Percentiles rank a stretch among this genome's conserved stretches.
phyloP scores from a whole-genome alignment of 2,329 filamentous ascomycete genomes.

The Chrysoporthe austroafricana region DNA sequence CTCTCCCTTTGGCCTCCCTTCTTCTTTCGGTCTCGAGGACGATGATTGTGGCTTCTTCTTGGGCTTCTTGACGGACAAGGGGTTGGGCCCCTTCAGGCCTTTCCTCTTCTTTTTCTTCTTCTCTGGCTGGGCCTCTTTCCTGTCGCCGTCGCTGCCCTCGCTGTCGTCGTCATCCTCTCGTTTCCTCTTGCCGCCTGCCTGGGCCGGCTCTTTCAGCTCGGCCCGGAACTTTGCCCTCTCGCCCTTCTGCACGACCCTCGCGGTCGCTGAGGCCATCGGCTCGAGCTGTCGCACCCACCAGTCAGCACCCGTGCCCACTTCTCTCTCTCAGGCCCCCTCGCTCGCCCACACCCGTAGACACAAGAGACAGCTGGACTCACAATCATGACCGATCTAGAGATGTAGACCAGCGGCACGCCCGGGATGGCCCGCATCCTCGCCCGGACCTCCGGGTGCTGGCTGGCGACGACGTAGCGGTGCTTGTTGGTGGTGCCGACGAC shows the following conservation, averaged over 20 bases:
- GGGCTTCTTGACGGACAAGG: constrained; percentile 36
- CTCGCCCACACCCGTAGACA: too few relatives aligned
- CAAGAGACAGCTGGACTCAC: constrained; percentile 42
- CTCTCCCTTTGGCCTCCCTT: constrained; percentile 28
- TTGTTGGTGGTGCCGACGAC: constrained; percentile 87
- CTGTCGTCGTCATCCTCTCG: constrained; percentile 46
- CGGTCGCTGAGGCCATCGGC: constrained; percentile 73
- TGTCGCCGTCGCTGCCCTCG: constrained; percentile 34
- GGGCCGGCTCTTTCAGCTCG: constrained; percentile 57
- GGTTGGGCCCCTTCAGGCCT: constrained; percentile 41
- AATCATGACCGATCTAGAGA: constrained; percentile 78
- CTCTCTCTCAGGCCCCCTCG: not conserved
- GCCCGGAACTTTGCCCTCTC: constrained; percentile 76
- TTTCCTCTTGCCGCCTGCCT: constrained; percentile 53
- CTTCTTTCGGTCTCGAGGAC: constrained; percentile 12
- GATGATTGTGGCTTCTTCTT: constrained; percentile 17
- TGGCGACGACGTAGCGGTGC: constrained; percentile 78
- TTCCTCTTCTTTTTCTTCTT: constrained; percentile 39
- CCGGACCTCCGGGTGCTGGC: constrained; percentile 69
- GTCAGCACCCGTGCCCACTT: constrained; percentile 26
- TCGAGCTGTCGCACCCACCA: constrained; percentile 41
- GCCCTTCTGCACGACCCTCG: constrained; percentile 65
- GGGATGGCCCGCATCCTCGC: constrained; percentile 66
- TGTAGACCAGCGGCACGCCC: constrained; percentile 78
- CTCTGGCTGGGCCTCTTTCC: constrained; percentile 34